phyloP scores from a whole-genome alignment of 2,329 filamentous ascomycete genomes.

The Dactylellina drechsleri region DNA sequence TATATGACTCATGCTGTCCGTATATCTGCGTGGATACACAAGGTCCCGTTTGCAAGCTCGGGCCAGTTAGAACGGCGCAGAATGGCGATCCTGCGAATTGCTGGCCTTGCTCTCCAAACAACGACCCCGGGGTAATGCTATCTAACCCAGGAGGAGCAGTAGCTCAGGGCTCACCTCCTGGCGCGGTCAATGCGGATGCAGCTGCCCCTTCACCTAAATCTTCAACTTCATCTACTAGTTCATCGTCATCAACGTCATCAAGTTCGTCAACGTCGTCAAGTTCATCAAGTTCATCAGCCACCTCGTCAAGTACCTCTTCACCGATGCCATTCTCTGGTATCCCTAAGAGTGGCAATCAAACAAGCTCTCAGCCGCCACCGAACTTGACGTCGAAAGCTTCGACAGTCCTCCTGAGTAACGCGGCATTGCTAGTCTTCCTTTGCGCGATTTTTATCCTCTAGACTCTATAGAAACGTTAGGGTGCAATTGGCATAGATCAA shows the following conservation, averaged over 20 bases:
- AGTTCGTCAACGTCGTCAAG: neutral
- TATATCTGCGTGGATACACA: neutral
- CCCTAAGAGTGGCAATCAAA: neutral
- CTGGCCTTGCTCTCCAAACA: slow-evolving; percentile 2
- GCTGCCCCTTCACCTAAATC: neutral
- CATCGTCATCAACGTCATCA: neutral
- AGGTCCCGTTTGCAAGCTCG: neutral
- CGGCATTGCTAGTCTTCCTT: neutral
- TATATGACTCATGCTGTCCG: neutral
- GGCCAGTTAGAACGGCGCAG: neutral
- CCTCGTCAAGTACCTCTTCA: neutral
- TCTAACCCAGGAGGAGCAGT: neutral
- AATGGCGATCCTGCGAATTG: neutral
- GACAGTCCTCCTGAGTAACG: neutral
- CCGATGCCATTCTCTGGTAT: neutral
- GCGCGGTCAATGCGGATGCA: neutral
- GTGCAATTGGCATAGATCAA: neutral
- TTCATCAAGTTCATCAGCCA: neutral
- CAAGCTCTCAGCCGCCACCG: neutral
- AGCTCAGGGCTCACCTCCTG: neutral
- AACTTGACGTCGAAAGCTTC: neutral
- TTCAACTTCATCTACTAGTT: neutral
- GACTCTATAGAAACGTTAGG: neutral
- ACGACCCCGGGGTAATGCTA: neutral
- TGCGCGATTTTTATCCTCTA: neutral